Base-by-base conservation (phyloP, 768 basidiomycete genomes). In the Phylloporus arenicola region DNA sequence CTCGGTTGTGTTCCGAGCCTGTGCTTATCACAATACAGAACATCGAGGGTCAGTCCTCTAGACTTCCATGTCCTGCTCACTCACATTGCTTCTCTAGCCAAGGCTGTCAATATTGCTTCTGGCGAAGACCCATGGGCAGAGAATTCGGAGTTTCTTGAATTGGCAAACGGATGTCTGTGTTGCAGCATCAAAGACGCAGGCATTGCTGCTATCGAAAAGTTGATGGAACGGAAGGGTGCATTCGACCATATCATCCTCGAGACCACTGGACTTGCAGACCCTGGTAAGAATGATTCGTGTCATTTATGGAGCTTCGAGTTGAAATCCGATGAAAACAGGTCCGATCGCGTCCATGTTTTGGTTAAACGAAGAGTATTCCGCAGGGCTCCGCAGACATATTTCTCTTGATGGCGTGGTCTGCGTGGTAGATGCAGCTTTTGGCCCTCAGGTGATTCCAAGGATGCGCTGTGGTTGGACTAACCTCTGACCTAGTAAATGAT, bases 181-280 rank as follows among this genome's bases (percentile, higher is more conserved):
- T 99, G 96, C 65, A 94, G 92, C 52, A 90, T 97, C 71, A 95
- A 96, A 60, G 94, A 98, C 64, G 76, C 83, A 11, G 96, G 96
- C 2, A 78, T 89, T 0, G 89, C 92, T 19, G 92, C 96, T 7
- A 96, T 99, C 47, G 92, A 96, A 67, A 88, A 88, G 60, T 73
- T 97, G 49, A 91, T 93, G 88, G 72, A 78, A 57, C 79, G 81
- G 47, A 91, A 87, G 61, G 92, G 92, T 22, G 79, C 81, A 1
- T 94, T 98, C 63, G 96, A 98, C 69, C 87, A 97, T 67, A 96
- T 99, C 55, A 72, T 99, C 38, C 76, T 99, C 14, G 96, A 99
- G 70, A 89, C 95, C 2, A 98, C 96, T 0, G 95, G 95, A 0
- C 75, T 98, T 8, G 95, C 95, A 10, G 95, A 98, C 72, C 95